Conservation (phyloP, 2,329 filamentous ascomycete species). For the Myriosclerotinia scirpicola region DNA sequence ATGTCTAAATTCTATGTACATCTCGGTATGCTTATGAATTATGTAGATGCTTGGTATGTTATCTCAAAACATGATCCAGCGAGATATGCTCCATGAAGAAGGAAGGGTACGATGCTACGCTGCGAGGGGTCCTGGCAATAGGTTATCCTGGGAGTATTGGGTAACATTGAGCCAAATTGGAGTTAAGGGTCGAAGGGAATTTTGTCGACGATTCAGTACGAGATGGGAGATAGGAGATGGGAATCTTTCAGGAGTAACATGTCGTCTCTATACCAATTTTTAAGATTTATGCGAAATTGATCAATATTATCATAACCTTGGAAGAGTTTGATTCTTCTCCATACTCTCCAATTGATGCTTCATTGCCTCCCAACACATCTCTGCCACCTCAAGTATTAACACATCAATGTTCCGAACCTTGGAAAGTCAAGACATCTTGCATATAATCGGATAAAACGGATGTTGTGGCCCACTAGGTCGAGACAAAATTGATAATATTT, state of each 20-base stretch:
- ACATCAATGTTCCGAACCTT: background rate
- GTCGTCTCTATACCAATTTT: slow-evolving; percentile 4
- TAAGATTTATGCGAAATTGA: background rate
- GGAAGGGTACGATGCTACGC: too few species aligned
- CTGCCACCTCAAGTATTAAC: background rate
- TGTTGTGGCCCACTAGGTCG: background rate
- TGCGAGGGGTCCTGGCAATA: too few species aligned
- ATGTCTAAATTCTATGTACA: background rate
- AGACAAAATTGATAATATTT: slow-evolving; percentile 5
- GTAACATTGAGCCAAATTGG: background rate
- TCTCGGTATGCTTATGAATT: background rate
- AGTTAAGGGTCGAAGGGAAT: background rate
- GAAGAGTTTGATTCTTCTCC: background rate
- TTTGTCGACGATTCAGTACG: background rate
- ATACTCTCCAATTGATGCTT: background rate
- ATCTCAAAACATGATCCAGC: slow-evolving; percentile 37
- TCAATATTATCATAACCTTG: background rate
- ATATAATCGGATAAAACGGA: background rate
- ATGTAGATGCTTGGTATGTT: slow-evolving; percentile 37
- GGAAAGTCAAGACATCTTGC: background rate
- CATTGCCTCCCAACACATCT: too few species aligned
- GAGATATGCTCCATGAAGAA: slow-evolving; percentile 16
- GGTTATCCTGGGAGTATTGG: too few species aligned
- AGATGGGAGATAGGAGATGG: background rate
- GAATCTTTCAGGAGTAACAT: background rate